These are phyloP conservation scores for Xylariaceae sp. DNA, from an alignment of 2,329 filamentous ascomycete genomes.

Conservation along the genomic window DNA sequence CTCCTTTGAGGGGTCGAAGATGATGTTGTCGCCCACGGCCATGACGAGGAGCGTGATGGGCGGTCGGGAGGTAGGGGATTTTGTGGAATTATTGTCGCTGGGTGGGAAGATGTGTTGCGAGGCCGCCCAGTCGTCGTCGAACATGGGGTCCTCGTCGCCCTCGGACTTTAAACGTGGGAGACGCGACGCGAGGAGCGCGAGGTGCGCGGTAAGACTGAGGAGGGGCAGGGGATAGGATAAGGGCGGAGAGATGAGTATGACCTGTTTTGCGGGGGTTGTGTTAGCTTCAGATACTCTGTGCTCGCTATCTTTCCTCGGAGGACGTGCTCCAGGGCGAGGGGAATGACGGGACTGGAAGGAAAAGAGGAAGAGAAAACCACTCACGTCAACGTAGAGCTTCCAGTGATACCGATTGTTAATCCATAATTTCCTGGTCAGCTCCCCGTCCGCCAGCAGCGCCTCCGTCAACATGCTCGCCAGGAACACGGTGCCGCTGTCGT, in stretches of 20 bases:
- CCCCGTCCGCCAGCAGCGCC: constrained; percentile 69
- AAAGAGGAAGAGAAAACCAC: too few species aligned
- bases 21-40: constrained; percentile 77
- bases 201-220: constrained; percentile 85
- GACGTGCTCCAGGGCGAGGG: too few species aligned
- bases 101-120: constrained; percentile 70
- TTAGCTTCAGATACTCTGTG: constrained; percentile 5
- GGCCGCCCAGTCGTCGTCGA: constrained; percentile 95
- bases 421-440: constrained; percentile 65
- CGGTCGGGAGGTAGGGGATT: constrained; percentile 51
- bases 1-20: constrained; percentile 88
- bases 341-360: too few species aligned
- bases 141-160: constrained; percentile 90
- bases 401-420: constrained; percentile 94
- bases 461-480: constrained; percentile 83
- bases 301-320: too few species aligned
- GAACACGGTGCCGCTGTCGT: constrained; percentile 85
- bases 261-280: constrained; percentile 42
- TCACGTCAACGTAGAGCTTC: constrained; percentile 90
- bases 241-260: constrained; percentile 87
- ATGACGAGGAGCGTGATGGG: constrained; percentile 89
- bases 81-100: constrained; percentile 21
- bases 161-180: constrained; percentile 82
- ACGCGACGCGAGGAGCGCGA: constrained; percentile 82
- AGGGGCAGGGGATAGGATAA: constrained; percentile 90